These are phyloP conservation scores for Albophoma yamanashiensis DNA, from an alignment of 2,329 filamentous ascomycete species.

Conservation along the genomic window DNA sequence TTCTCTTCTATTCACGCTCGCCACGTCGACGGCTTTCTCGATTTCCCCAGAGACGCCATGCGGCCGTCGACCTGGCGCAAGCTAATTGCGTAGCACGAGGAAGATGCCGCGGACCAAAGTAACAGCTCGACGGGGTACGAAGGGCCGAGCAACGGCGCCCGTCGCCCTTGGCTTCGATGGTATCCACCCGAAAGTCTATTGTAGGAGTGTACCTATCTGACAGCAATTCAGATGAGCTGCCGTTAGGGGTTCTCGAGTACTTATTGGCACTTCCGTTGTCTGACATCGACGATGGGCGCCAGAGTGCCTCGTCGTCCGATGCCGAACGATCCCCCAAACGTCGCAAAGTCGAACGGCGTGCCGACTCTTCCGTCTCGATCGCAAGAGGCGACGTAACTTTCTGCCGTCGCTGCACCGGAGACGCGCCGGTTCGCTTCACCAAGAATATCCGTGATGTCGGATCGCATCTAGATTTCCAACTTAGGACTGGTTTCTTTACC, in stretches of 20 bases:
- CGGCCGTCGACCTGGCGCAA: not conserved
- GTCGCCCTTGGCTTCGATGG: not conserved
- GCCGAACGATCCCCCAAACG: constrained; percentile 18
- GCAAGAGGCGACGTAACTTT: constrained; percentile 13
- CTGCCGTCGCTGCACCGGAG: constrained; percentile 12
- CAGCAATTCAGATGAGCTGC: constrained; percentile 12
- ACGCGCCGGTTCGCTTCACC: constrained; percentile 1
- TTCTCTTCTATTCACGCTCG: not conserved
- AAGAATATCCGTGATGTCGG: constrained; percentile 10
- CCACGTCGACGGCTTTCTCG: not conserved
- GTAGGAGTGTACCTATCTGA: not conserved
- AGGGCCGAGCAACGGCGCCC: not conserved
- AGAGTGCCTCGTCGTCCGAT: constrained; percentile 3
- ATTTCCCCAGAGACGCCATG: not conserved
- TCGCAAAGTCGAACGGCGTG: constrained; percentile 13
- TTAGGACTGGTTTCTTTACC: constrained; percentile 1
- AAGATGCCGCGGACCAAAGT: not conserved
- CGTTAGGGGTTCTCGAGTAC: constrained; percentile 10
- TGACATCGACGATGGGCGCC: constrained; percentile 1
- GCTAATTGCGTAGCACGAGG: not conserved
- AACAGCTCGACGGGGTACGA: not conserved
- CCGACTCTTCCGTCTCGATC: constrained; percentile 13
- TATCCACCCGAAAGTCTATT: not conserved
- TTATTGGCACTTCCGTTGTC: constrained; percentile 11
- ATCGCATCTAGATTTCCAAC: constrained; percentile 9